These are phyloP conservation scores for Oryza rufipogon DNA, from an alignment of 176 grass and related monocot species.

Conservation along the genomic window DNA sequence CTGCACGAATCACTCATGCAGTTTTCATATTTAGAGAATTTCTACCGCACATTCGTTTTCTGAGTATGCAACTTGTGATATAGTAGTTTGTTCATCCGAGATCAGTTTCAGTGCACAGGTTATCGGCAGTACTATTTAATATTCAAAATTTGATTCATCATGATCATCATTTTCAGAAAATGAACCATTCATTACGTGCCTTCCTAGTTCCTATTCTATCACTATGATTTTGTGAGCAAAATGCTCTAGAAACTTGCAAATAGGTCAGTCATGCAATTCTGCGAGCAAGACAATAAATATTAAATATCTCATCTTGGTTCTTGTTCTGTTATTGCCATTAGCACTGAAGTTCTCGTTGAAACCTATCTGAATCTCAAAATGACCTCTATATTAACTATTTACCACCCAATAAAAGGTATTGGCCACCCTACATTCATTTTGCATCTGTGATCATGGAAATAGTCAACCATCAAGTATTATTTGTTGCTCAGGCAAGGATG, in stretches of 20 bases:
- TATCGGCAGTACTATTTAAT: background rate
- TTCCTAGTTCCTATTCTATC: slow-evolving; percentile 6
- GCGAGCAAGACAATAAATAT: background rate
- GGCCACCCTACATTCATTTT: background rate
- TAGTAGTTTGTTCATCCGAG: background rate
- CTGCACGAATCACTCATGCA: background rate
- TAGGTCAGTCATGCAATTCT: background rate
- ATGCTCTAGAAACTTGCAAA: background rate
- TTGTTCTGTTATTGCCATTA: background rate
- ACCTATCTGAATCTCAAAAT: background rate
- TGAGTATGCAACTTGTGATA: too few species aligned
- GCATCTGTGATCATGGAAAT: background rate
- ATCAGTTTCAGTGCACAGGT: background rate
- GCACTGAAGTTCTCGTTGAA: background rate
- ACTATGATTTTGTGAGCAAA: slow-evolving; percentile 22
- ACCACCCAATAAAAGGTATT: background rate
- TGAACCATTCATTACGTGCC: background rate
- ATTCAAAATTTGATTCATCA: background rate
- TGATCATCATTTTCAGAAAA: background rate
- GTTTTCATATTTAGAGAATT: background rate
- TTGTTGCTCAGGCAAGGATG: background rate
- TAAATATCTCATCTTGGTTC: background rate
- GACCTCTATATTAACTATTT: background rate
- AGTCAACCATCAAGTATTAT: background rate
- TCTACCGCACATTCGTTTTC: background rate